Evolutionary conservation across 2,329 filamentous ascomycete genomes (phyloP), one percentile per base, ranked within the genome.

Genomic region (Claviceps arundinis): DNA sequence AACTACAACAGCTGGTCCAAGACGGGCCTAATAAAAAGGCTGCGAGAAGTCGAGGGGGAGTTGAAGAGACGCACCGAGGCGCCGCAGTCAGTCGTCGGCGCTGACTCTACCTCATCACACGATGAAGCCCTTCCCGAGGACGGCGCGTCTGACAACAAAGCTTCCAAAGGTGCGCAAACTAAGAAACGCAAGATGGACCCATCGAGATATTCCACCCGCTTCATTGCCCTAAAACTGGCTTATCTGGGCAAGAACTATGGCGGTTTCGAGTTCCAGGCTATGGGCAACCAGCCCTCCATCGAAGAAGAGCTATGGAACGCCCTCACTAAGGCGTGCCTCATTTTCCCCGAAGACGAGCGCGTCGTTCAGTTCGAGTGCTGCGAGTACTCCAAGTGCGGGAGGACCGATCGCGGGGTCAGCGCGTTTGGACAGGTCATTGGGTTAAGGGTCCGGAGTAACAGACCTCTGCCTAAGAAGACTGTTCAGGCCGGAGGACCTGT

Each of bases 241-340:
- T 98, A 98, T 65, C 72, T 97, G 38, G 93, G 93, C 47, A 87
- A 88, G 65, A 79, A 81, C 52, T 98, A 97, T 68, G 91, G 93
- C 67, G 93, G 93, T 1, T 94, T 89, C 65, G 93, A 98, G 71
- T 87, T 91, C 67, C 84, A 91, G 62, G 76, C 78, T 54, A 81
- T 81, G 58, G 85, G 85, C 55, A 70, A 80, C 3, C 66, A 87
- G 56, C 83, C 91, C 5, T 90, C 89, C 0, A 86, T 98, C 56
- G 93, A 98, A 68, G 89, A 95, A 68, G 87, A 90, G 68, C 65
- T 98, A 48, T 98, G 89, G 87, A 90, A 90, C 68, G 93, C 90
- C 0, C 71, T 98, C 58, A 81, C 84, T 52, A 91, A 87, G 67
- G 81, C 86, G 5, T 80, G 85, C 50, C 73, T 98, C 55, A 94